phyloP scores from a whole-genome alignment of 2,329 filamentous ascomycete species.

The Aspergillus oerlinghausenensis region DNA sequence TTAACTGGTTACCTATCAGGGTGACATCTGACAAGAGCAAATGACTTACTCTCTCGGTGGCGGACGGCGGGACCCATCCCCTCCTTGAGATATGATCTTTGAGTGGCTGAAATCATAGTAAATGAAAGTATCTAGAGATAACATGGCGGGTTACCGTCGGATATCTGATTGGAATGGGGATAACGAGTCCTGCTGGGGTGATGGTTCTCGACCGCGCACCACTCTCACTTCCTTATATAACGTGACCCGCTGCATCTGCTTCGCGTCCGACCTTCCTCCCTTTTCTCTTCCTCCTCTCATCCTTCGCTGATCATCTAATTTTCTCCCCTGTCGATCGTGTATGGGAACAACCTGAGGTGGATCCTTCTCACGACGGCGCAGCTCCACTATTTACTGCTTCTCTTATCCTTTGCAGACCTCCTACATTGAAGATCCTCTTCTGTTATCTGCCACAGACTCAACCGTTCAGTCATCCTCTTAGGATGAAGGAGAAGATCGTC shows the following conservation, averaged over 20 bases:
- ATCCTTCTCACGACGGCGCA: background rate
- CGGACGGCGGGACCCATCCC: background rate
- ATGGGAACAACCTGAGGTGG: background rate
- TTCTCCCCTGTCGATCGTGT: background rate
- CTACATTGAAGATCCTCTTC: background rate
- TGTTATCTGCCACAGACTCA: background rate
- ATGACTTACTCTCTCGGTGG: background rate
- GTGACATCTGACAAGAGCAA: background rate
- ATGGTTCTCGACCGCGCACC: background rate
- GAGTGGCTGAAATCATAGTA: background rate
- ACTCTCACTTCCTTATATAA: background rate
- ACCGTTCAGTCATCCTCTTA: background rate
- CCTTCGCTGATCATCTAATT: background rate
- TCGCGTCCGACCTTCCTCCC: background rate
- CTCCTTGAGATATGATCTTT: background rate
- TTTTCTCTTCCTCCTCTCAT: background rate
- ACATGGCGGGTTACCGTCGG: conserved; percentile 7
- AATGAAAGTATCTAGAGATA: conserved; percentile 1
- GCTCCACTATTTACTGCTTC: background rate
- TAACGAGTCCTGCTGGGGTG: background rate
- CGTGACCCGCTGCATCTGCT: background rate
- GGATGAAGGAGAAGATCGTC: background rate
- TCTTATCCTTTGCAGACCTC: background rate
- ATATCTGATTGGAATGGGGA: background rate
- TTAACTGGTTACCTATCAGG: background rate